A percentile compares a stretch with the other conserved stretches of the same genome.
Evolutionary conservation across 2,329 filamentous ascomycete species (phyloP).

Genomic region (Calonectria pauciramosa): DNA sequence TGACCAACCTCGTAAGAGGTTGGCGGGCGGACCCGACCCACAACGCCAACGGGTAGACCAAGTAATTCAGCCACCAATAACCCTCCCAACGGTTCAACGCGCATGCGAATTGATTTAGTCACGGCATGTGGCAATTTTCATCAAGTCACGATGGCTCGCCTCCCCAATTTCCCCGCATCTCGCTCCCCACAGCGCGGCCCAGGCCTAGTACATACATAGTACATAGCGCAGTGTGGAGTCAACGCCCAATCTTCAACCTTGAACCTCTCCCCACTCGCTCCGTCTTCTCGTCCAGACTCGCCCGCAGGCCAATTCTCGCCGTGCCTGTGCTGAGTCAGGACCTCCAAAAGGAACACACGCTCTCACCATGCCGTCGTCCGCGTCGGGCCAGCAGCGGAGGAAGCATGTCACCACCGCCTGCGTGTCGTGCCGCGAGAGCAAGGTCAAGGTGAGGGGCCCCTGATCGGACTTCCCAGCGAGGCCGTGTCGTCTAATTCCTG

Average conservation of each 20-base stretch:
- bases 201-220: not conserved
- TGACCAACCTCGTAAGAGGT: too few species aligned
- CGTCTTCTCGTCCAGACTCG: not conserved
- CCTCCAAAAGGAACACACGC: not conserved
- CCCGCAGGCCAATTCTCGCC: not conserved
- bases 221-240: constrained; percentile 17
- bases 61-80: not conserved
- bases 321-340: not conserved
- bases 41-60: not conserved
- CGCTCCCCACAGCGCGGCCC: constrained; percentile 16
- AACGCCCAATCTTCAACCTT: constrained; percentile 20
- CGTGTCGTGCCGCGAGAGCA: constrained; percentile 59
- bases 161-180: constrained; percentile 25
- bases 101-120: not conserved
- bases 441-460: constrained; percentile 53
- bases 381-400: constrained; percentile 34
- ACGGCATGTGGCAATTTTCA: not conserved
- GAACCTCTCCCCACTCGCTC: constrained; percentile 19
- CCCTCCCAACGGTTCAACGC: not conserved
- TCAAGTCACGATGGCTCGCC: constrained; percentile 18
- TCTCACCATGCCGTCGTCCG: constrained; percentile 31
- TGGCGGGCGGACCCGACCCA: too few species aligned
- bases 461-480: not conserved
- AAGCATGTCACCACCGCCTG: constrained; percentile 60
- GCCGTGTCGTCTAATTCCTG: not conserved